Evolutionary conservation across 495 filamentous ascomycete genomes (phyloP), one percentile per base, ranked within the genome.

Genomic region (Bathelium albidoporum): DNA sequence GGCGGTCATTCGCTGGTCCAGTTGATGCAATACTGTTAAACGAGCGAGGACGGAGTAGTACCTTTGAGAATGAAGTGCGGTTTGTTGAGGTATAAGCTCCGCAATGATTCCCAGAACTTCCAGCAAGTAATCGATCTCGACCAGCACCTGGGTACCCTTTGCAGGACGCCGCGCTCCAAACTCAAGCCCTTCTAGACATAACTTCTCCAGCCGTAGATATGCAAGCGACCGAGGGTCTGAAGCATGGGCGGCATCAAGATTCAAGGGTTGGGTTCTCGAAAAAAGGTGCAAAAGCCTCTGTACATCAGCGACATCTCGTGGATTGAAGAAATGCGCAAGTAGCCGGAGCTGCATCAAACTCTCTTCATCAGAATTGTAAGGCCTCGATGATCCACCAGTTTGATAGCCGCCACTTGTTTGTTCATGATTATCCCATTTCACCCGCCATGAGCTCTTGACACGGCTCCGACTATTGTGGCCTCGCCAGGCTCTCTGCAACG

Each of bases 401-500:
- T 65, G 64, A 65, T 65, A 70, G 67, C 31, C 66, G 55, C 49
- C 58, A 44, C 43, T 63, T 52, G 2, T 28, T 58, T 24, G 36
- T 32, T 43, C 58, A 41, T 59, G 31, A 52, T 75, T 66, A 74
- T 97, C 91, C 82, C 90, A 92, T 64, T 84, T 79, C 55, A 74
- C 70, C 69, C 90, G 82, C 75, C 88, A 88, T 18, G 65, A 60
- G 28, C 74, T 67, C 64, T 82, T 80, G 66, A 89, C 77, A 61
- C 73, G 69, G 65, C 79, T 81, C 67, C 90, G 81, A 31, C 77
- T 83, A 60, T 76, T 82, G 72, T 93, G 80, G 10, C 90, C 91
- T 75, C 94, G 81, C 93, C 93, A 98, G 74, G 81, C 76, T 64
- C 85, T 82, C 73, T 98, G 94, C 65, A 97, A 81, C 52, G 77